Evolutionary conservation across 2,329 filamentous ascomycete species (phyloP).

Genomic region (Microdochium trichocladiopsis): DNA sequence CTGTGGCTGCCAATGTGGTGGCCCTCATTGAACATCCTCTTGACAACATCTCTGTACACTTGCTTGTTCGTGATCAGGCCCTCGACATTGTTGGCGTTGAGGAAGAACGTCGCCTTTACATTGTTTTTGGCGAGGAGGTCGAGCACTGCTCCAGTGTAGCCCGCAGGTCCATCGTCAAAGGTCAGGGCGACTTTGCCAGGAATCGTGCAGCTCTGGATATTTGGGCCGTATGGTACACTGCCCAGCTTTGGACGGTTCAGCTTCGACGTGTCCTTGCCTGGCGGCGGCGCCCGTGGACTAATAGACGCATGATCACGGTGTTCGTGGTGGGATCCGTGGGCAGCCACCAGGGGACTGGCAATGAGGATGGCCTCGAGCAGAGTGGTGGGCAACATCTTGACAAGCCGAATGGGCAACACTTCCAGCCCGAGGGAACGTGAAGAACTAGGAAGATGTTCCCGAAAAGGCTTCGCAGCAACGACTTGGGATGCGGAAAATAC

Average conservation of each 20-base stretch:
- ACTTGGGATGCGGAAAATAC: no score
- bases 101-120: constrained; percentile 28
- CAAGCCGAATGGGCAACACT: not conserved
- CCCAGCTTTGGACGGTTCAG: constrained; percentile 16
- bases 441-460: no score
- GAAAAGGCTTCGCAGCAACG: no score
- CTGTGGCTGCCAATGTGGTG: constrained; percentile 42
- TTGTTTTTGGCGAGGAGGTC: constrained; percentile 23
- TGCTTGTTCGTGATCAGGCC: constrained; percentile 22
- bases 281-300: not conserved
- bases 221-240: constrained; percentile 19
- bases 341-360: not conserved
- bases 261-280: not conserved
- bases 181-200: constrained; percentile 25
- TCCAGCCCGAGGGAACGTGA: not conserved
- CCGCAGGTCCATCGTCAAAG: constrained; percentile 27
- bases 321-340: not conserved
- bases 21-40: constrained; percentile 34
- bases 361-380: not conserved
- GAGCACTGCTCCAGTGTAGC: constrained; percentile 24
- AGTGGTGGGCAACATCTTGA: not conserved
- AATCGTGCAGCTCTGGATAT: constrained; percentile 21
- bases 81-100: constrained; percentile 24
- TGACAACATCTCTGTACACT: constrained; percentile 28
- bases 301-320: not conserved